Conservation (phyloP, 768 basidiomycete species). For the Boletus subcaerulescens region DNA sequence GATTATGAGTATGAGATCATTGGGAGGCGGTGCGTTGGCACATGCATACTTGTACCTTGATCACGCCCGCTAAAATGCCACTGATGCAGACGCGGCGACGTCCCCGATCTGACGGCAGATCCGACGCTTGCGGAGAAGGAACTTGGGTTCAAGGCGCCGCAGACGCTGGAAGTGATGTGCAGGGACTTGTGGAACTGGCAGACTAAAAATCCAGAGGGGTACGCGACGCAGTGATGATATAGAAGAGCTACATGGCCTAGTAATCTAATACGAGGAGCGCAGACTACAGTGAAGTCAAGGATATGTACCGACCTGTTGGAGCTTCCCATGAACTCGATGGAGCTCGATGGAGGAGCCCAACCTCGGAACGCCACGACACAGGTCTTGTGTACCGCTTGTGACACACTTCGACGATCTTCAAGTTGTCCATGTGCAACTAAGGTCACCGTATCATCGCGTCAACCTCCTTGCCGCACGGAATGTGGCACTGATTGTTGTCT, state of each 20-base stretch:
- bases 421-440: too few relatives aligned
- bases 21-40: conserved; percentile 70
- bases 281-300: too few relatives aligned
- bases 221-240: conserved; percentile 34
- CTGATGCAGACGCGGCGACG: conserved; percentile 75
- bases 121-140: conserved; percentile 88
- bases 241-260: not conserved
- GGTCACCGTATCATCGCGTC: too few relatives aligned
- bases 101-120: conserved; percentile 94
- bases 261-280: not conserved
- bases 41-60: not conserved
- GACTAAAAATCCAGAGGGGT: conserved; percentile 84
- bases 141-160: conserved; percentile 84
- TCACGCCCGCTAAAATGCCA: not conserved
- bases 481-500: too few relatives aligned
- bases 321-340: too few relatives aligned
- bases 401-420: too few relatives aligned
- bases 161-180: conserved; percentile 89
- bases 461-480: too few relatives aligned
- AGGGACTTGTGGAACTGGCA: conserved; percentile 99
- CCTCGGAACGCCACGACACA: too few relatives aligned
- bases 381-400: too few relatives aligned
- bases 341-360: too few relatives aligned
- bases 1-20: conserved; percentile 88
- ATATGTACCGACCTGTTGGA: too few relatives aligned